phyloP scores from a whole-genome alignment of 306 rosid genomes.

The Gillenia trifoliata region DNA sequence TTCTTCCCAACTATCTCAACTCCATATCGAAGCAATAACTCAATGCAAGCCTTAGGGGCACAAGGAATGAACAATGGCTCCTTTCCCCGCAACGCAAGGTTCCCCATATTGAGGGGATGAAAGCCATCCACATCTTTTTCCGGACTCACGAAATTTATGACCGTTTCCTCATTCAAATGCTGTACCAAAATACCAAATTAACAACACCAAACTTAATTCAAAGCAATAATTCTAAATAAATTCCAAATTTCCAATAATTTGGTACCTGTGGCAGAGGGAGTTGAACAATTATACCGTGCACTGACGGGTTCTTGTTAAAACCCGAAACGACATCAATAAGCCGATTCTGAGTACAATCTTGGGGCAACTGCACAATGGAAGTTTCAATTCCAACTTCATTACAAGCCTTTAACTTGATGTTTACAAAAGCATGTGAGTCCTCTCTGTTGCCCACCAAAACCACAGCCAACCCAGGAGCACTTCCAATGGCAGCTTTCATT shows the following conservation, averaged over 20 bases:
- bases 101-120: conserved; percentile 32
- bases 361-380: conserved; percentile 31
- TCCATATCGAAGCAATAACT: conserved; percentile 22
- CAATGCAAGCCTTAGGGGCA: conserved; percentile 28
- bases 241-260: not conserved
- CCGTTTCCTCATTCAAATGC: conserved; percentile 27
- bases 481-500: conserved; percentile 38
- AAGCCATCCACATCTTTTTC: conserved; percentile 30
- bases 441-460: conserved; percentile 49
- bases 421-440: conserved; percentile 42
- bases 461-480: conserved; percentile 41
- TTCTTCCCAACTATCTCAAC: conserved; percentile 18
- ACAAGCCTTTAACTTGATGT: conserved; percentile 47
- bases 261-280: conserved; percentile 57
- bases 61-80: conserved; percentile 26
- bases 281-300: conserved; percentile 56
- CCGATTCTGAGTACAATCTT: conserved; percentile 38
- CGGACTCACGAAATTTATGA: conserved; percentile 15
- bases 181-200: not conserved
- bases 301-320: conserved; percentile 35
- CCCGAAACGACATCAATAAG: conserved; percentile 36
- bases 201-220: not conserved
- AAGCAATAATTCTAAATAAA: not conserved
- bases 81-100: conserved; percentile 30
- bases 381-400: conserved; percentile 50